phyloP scores from a whole-genome alignment of 2,329 filamentous ascomycete species.

The Leptographium lundbergii region DNA sequence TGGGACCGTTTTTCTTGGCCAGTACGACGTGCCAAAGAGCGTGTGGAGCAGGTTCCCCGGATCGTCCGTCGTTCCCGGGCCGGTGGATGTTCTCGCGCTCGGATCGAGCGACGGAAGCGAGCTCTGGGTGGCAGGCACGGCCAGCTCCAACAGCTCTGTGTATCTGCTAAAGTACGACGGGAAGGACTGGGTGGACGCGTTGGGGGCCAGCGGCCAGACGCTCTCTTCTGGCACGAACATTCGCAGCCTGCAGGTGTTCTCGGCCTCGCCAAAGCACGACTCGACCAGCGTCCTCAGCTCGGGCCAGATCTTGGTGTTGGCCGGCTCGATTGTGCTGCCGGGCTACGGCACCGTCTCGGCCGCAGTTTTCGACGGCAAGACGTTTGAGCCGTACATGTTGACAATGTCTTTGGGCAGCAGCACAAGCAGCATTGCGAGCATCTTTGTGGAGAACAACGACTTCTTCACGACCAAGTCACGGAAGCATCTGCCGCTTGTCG shows the following conservation, averaged over 20 bases:
- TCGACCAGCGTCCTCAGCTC: slow-evolving; percentile 49
- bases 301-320: slow-evolving; percentile 64
- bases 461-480: slow-evolving; percentile 49
- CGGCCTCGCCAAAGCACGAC: slow-evolving; percentile 55
- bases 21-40: slow-evolving; percentile 56
- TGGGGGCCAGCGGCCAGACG: slow-evolving; percentile 42
- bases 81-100: slow-evolving; percentile 61
- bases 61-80: slow-evolving; percentile 59
- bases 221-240: slow-evolving; percentile 58
- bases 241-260: slow-evolving; percentile 70
- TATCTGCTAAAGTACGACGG: slow-evolving; percentile 80
- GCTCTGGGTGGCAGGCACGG: slow-evolving; percentile 72
- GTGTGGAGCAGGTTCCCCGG: slow-evolving; percentile 53
- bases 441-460: slow-evolving; percentile 73
- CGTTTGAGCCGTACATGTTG: slow-evolving; percentile 66
- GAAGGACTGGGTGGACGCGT: slow-evolving; percentile 39
- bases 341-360: slow-evolving; percentile 72
- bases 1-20: slow-evolving; percentile 49
- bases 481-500: slow-evolving; percentile 55
- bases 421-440: slow-evolving; percentile 61
- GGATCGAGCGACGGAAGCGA: slow-evolving; percentile 60
- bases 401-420: slow-evolving; percentile 54
- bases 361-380: slow-evolving; percentile 74
- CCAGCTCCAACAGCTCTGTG: slow-evolving; percentile 45
- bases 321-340: slow-evolving; percentile 68